Evolutionary conservation across 148 eudicot genomes (phyloP), one percentile per base, ranked within the genome.

Genomic region (Arbutus unedo): DNA sequence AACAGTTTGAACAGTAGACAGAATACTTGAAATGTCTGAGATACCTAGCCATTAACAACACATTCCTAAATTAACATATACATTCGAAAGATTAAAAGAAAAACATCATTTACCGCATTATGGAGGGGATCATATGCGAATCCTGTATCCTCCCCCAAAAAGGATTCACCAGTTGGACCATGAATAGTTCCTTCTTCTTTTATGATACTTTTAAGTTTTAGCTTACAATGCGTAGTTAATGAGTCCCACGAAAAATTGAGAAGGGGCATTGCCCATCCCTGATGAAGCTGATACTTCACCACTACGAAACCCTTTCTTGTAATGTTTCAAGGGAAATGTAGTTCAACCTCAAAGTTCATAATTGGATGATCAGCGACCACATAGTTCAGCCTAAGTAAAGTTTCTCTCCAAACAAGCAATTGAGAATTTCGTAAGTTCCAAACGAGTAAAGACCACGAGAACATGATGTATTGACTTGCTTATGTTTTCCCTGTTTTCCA

Each of bases 1-100:
- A n/a, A 74, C 7, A 76, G 77, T 49, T 67, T 55, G 74, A 51
- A 57, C 51, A 71, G 38, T 45, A 41, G 66, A 73, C 41, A 44
- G 66, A 66, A 41, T 15, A 77, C 59, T 56, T 31, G 38, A 31
- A 31, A 31, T 31, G 38, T 31, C 38, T 31, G 1, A 31, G 38
- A 31, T 31, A 31, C 38, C 38, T 31, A 31, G 38, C 38, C 38
- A 31, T 31, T 31, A 31, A 31, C 38, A 31, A 31, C 38, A 31
- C 38, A 31, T 31, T 0, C 38, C 38, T 31, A 31, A 31, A 31
- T 31, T 31, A 31, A 31, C 38, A 31, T 31, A 31, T 31, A 31
- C 38, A 0, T 31, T 1, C 38, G 38, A 31, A 31, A 31, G 38
- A 31, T 31, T 31, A 31, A 31, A 31, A 31, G 38, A 31, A 31